Evolutionary conservation across 2,329 filamentous ascomycete species (phyloP), one percentile per base, ranked within the genome.

Genomic region (Pseudogymnoascus sp.): DNA sequence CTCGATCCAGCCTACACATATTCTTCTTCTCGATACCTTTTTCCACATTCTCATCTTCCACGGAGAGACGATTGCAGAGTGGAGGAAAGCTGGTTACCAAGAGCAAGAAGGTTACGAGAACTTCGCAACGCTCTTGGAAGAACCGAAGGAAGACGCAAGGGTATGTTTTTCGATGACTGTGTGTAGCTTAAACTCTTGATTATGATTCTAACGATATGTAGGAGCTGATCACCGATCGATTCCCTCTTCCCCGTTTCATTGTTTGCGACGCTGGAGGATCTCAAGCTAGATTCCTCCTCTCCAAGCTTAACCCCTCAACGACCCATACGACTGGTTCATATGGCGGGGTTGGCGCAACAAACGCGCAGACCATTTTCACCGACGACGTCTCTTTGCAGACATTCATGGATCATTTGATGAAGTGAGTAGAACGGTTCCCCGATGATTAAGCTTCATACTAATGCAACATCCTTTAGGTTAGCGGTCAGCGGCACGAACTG

Each of bases 41-140:
- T 99, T 99, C 84, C 94, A 99, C 75, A 99, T 99, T 65, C 85
- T 99, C 62, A 99, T 99, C 70, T 99, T 97, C 84, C 92, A 99
- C 71, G 94, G 94, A 66, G 93, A 99, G 80, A 97, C 93, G 0
- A 90, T 97, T 75, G 94, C 94, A 0, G 92, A 97, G 74, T 99
- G 94, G 94, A 87, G 92, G 67, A 97, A 99, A 76, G 92, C 92
- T 16, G 94, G 94, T 1, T 99, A 99, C 73, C 94, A 99, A 69
- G 92, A 97, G 2, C 93, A 97, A 75, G 93, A 97, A 73, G 94
- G 94, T 8, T 99, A 99, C 72, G 94, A 97, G 76, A 97, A 97
- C 76, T 96, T 99, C 78, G 89, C 88, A 59, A 78, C 86, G 33
- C 81, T 99, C 60, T 82, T 99, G 58, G 92, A 97, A 73, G 88